Conservation (phyloP, 306 rosid species). For the Malus orientalis region DNA sequence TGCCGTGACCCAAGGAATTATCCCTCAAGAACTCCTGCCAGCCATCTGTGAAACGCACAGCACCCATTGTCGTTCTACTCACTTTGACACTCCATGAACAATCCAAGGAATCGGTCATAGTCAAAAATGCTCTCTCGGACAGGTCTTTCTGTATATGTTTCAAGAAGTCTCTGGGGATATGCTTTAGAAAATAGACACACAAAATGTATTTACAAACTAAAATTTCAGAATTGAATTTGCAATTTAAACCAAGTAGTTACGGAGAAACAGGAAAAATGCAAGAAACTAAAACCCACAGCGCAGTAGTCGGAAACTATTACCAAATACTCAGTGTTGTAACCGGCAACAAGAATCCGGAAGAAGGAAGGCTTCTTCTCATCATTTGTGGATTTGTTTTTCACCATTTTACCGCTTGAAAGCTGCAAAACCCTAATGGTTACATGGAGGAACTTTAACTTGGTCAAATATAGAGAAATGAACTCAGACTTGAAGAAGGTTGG, state of each 20-base stretch:
- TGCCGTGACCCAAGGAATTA: neutral
- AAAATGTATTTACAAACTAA: neutral
- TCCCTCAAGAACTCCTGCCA: neutral
- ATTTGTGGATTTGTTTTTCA: neutral
- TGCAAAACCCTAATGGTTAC: too few relatives aligned
- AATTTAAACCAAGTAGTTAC: neutral
- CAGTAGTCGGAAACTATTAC: neutral
- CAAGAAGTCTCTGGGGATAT: conserved; percentile 1
- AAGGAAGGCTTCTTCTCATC: neutral
- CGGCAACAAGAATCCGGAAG: neutral
- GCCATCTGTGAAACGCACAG: neutral
- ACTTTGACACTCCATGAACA: neutral
- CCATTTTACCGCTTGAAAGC: neutral
- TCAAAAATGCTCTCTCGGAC: neutral
- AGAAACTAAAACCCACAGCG: neutral
- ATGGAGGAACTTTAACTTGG: too few relatives aligned
- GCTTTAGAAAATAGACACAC: neutral
- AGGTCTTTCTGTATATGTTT: conserved; percentile 3
- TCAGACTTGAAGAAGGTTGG: too few relatives aligned
- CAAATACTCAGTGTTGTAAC: neutral
- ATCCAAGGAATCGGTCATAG: neutral
- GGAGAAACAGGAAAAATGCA: neutral
- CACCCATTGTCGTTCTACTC: neutral
- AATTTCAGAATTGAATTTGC: neutral
- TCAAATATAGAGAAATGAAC: too few relatives aligned